Evolutionary conservation across 2,329 filamentous ascomycete genomes (phyloP), one percentile per base, ranked within the genome.

Genomic region (Xylaria digitata): DNA sequence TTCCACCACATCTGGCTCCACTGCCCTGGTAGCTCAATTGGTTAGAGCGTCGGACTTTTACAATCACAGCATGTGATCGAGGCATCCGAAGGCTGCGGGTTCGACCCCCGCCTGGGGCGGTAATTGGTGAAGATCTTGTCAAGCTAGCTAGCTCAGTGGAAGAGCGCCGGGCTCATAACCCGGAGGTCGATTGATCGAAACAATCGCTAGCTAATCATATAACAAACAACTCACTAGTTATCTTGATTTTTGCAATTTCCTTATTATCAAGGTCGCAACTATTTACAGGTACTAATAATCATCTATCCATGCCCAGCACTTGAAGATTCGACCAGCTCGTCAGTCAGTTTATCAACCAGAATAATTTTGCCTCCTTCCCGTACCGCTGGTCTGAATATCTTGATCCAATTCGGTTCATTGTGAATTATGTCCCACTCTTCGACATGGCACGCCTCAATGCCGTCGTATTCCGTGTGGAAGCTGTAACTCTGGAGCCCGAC

Each of bases 131-230:
- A 11, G 34, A 40, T 40, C 9, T 13, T 40, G 13, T 40, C 30
- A 48, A 6, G 69, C 69, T 71, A 71, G 69, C 69, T 71, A 71
- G 69, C 69, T 71, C 74, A 76, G 74, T 70, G 74, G 74, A 75
- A 76, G 74, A 74, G 74, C 74, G 75, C 75, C 75, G 75, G 75
- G 75, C 75, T 76, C 75, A 76, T 76, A 76, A 76, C 75, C 75
- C 75, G 75, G 75, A 76, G 75, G 75, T 75, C 75, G 71, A 74
- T 72, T 72, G 75, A 76, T 76, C 75, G 75, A 76, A 76, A 76
- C 75, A 76, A 73, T 73, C 75, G 75, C 75, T 76, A 76, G 63
- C 59, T 72, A 61, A 32, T 13, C 32, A 8, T 8, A 1, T 34
- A 34, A 34, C 7, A 34, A 34, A 2, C 3, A 34, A 6, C 3